Evolutionary conservation across 805 yeast species (phyloP).

Genomic region (Geotrichum ghanense): DNA sequence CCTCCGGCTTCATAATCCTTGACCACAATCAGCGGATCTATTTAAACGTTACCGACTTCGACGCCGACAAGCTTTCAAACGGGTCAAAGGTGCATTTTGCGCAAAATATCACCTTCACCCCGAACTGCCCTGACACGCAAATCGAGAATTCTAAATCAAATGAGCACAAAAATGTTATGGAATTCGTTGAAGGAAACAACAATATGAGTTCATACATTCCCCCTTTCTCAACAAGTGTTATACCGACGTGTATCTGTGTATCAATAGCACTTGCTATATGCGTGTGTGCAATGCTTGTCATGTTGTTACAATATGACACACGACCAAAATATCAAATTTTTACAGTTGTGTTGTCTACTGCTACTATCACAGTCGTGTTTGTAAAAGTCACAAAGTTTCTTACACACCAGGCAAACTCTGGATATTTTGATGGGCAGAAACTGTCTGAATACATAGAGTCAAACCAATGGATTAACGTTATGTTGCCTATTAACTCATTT

Average conservation of each 20-base stretch:
- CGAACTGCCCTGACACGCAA: neutral
- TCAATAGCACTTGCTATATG: conserved; percentile 7
- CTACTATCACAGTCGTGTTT: conserved; percentile 6
- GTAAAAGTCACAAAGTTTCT: conserved; percentile 7
- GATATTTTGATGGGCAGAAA: conserved; percentile 10
- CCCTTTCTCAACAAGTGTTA: conserved; percentile 8
- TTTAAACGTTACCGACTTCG: neutral
- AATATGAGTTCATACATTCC: neutral
- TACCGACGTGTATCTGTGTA: conserved; percentile 7
- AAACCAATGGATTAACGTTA: neutral
- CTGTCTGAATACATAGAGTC: conserved; percentile 6
- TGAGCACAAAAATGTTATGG: conserved; percentile 1
- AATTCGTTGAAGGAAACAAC: neutral
- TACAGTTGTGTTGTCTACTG: conserved; percentile 5
- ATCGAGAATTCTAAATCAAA: neutral
- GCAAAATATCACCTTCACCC: conserved; percentile 6
- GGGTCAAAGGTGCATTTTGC: neutral
- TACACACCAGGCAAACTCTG: conserved; percentile 5
- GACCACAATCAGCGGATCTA: neutral
- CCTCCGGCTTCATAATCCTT: neutral
- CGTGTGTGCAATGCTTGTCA: conserved; percentile 9
- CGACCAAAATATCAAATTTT: conserved; percentile 10
- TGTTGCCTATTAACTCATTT: neutral
- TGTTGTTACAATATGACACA: conserved; percentile 5
- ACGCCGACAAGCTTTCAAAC: neutral